A percentile compares a stretch with the other conserved stretches of the same genome.
These are phyloP conservation scores for Quambalaria eucalypti DNA, from an alignment of 1,284 basidiomycete genomes.

Conservation along the genomic window DNA sequence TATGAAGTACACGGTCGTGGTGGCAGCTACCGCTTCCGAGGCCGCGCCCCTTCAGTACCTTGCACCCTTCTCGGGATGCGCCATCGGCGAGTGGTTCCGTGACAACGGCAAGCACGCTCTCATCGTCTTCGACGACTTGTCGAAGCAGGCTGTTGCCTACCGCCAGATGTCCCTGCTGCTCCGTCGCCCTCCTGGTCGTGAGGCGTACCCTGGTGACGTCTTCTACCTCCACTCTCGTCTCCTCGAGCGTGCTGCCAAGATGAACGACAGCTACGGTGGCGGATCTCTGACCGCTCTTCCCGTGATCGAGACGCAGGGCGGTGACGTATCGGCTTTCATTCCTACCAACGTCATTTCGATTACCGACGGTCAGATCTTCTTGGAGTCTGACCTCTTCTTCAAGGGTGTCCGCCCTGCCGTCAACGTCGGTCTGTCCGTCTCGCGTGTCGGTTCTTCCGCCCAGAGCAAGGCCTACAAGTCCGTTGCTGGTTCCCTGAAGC, in stretches of 20 bases:
- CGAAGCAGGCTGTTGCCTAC: conserved; percentile 99
- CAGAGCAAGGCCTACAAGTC: conserved; percentile 84
- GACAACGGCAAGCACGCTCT: conserved; percentile 94
- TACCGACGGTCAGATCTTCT: conserved; percentile 46
- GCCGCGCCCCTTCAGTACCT: conserved; percentile 98
- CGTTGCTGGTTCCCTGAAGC: conserved; percentile 97
- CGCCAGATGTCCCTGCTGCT: conserved; percentile 99
- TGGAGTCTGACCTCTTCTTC: conserved; percentile 69
- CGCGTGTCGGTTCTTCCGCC: conserved; percentile 94
- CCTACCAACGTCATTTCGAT: conserved; percentile 47
- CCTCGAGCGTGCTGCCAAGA: conserved; percentile 98
- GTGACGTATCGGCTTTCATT: conserved; percentile 84
- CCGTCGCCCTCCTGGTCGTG: conserved; percentile 99
- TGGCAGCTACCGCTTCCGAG: conserved; percentile 96
- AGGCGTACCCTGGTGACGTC: conserved; percentile 99
- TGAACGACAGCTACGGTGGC: conserved; percentile 95
- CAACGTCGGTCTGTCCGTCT: conserved; percentile 99
- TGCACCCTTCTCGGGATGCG: conserved; percentile 97
- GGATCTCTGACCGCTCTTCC: conserved; percentile 96
- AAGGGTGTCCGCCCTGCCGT: conserved; percentile 98
- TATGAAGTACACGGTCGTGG: conserved; percentile 98
- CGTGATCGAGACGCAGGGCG: conserved; percentile 99
- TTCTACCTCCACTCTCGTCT: conserved; percentile 99
- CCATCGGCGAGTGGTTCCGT: conserved; percentile 99
- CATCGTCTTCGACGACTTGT: conserved; percentile 98